phyloP scores from a whole-genome alignment of 2,329 filamentous ascomycete species.

The Penicillium crustosum region DNA sequence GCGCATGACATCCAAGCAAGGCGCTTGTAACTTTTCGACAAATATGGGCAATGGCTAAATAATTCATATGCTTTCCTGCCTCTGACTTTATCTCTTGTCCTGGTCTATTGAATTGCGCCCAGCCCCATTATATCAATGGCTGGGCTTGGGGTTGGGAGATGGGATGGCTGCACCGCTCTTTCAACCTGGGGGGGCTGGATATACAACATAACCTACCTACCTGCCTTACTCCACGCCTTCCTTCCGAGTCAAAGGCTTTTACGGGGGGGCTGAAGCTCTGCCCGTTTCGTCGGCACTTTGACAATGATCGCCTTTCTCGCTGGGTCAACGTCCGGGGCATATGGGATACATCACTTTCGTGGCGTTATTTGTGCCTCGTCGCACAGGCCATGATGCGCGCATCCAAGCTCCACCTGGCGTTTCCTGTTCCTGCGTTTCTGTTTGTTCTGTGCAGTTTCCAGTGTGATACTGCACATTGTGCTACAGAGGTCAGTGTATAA shows the following conservation, averaged over 20 bases:
- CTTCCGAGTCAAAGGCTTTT: not conserved
- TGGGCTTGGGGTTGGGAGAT: not conserved
- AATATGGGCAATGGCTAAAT: not conserved
- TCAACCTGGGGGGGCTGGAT: not conserved
- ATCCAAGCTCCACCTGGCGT: slow-evolving; percentile 18
- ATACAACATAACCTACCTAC: not conserved
- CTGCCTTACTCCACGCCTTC: not conserved
- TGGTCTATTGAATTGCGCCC: not conserved
- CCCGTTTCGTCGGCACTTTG: slow-evolving; percentile 1
- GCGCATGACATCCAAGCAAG: slow-evolving; percentile 11
- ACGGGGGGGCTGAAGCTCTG: not conserved
- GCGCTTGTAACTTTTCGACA: not conserved
- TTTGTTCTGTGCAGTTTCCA: not conserved
- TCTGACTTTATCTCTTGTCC: not conserved
- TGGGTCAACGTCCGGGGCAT: not conserved
- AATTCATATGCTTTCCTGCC: not conserved
- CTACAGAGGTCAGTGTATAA: not conserved
- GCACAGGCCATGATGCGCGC: slow-evolving; percentile 18
- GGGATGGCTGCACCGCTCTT: not conserved
- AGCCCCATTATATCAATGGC: not conserved
- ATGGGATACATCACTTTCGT: slow-evolving; percentile 21
- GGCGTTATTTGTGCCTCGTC: slow-evolving; percentile 18
- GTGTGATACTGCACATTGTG: slow-evolving; percentile 21
- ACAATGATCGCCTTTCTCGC: not conserved
- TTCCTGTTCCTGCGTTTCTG: not conserved